Base-by-base conservation (phyloP, 441 rosid genomes). In the Codiaeum variegatum region DNA sequence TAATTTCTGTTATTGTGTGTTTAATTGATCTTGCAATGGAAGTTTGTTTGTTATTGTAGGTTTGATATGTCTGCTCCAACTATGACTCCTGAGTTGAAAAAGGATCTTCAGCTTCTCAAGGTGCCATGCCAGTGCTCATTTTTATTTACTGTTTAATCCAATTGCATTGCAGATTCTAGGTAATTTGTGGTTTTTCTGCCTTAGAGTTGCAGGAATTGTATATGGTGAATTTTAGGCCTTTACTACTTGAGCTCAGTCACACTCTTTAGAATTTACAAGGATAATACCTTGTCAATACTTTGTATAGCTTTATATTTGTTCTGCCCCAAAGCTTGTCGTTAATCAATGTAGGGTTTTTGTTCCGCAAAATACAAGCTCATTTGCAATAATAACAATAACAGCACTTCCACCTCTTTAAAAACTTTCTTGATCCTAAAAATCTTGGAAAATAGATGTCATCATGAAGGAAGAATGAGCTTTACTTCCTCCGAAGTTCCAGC, bases 41-140 rank as follows among this genome's bases (percentile, higher is more conserved):
- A 40, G 13, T n/a, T 46, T 47, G n/a, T 1, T 52, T 54, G 28
- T 26, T 65, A 64, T 32, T 68, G 23, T 75, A 93, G 97, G 98
- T 92, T 91, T 81, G 91, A 90, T 79, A 91, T 93, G 99, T 89
- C 97, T 12, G 97, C 98, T 23, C 90, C 91, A 1, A 90, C 91
- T 36, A 72, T 95, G 60, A 95, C 99, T 18, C 92, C 92, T 0
- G 98, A 95, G 80, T 79, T 95, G 85, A 92, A 90, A 80, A 92
- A 80, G 67, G 97, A 95, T 83, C 90, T 95, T 68, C 92, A 95
- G 79, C 66, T 93, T 38, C 89, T 95, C 23, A 95, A 93, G 98
- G 96, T 92, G 23, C 64, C 40, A 13, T 16, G 3, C 38, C 42
- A 54, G 42, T 7, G n/a, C n/a, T n/a, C n/a, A 23, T 42, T n/a